Conservation (phyloP, 2,329 filamentous ascomycete species). For the Arachnomyces sp. region DNA sequence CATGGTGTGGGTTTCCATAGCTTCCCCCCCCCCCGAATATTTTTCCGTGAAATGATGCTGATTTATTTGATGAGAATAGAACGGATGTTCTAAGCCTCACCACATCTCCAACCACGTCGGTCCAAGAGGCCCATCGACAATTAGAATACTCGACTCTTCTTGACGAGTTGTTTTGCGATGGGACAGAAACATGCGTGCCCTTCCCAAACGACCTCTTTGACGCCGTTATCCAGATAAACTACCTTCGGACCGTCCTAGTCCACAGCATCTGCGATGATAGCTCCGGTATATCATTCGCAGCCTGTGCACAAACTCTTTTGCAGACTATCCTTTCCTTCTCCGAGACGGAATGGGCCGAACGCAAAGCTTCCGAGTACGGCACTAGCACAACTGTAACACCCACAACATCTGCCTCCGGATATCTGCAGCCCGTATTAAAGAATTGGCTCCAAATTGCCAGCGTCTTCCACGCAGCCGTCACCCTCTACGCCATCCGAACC, state of each 20-base stretch:
- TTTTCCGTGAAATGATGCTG: not conserved
- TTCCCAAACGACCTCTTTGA: constrained; percentile 12
- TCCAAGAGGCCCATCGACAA: constrained; percentile 7
- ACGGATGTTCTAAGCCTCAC: constrained; percentile 11
- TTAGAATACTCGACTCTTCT: constrained; percentile 10
- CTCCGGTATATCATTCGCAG: not conserved
- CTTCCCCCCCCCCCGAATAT: not conserved
- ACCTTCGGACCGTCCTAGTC: constrained; percentile 8
- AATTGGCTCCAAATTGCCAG: constrained; percentile 12
- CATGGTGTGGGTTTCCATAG: constrained; percentile 10
- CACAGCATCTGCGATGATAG: constrained; percentile 1
- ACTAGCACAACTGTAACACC: not conserved
- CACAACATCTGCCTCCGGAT: constrained; percentile 1
- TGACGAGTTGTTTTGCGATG: constrained; percentile 8
- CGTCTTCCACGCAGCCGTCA: constrained; percentile 10
- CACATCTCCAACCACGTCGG: constrained; percentile 3
- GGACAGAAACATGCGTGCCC: constrained; percentile 10
- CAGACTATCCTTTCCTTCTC: constrained; percentile 11
- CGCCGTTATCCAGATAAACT: constrained; percentile 12
- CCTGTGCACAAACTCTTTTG: constrained; percentile 2
- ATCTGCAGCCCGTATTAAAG: constrained; percentile 7
- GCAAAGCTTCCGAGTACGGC: constrained; percentile 5
- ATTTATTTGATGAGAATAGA: constrained; percentile 1
- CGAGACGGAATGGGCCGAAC: constrained; percentile 7
- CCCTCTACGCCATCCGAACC: constrained; percentile 11